Percentiles rank a stretch among this genome's conserved stretches.
These are phyloP conservation scores for Xylaria sp. DNA, from an alignment of 2,329 filamentous ascomycete genomes.

Conservation along the genomic window DNA sequence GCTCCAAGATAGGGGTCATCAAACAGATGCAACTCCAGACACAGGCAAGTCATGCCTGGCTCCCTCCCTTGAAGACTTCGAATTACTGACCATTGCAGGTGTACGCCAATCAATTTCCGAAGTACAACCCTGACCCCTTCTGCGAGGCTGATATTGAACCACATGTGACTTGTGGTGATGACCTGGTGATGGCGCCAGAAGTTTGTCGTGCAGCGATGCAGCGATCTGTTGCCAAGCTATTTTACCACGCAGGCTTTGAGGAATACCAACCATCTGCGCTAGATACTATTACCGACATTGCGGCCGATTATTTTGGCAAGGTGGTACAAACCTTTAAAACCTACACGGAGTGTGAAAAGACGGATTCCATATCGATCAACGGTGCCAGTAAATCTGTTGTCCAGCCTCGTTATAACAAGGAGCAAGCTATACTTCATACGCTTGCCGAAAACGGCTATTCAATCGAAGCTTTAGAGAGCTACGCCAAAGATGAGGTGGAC, in stretches of 20 bases:
- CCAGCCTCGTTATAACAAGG: conserved; percentile 78
- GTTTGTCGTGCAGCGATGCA: conserved; percentile 86
- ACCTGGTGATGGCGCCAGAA: conserved; percentile 85
- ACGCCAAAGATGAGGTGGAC: conserved; percentile 94
- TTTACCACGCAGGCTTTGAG: conserved; percentile 96
- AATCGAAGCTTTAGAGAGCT: conserved; percentile 81
- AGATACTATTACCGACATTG: conserved; percentile 89
- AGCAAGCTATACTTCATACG: conserved; percentile 89
- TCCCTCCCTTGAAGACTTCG: conserved; percentile 5
- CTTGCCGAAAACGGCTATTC: conserved; percentile 86
- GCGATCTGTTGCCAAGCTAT: conserved; percentile 91
- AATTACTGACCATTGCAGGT: conserved; percentile 65
- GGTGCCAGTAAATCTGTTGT: conserved; percentile 57
- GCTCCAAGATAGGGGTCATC: conserved; percentile 95
- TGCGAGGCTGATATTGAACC: conserved; percentile 85
- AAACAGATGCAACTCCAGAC: conserved; percentile 99
- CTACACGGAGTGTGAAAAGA: conserved; percentile 86
- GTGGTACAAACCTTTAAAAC: conserved; percentile 81
- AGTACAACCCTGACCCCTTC: conserved; percentile 92
- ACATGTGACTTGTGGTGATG: conserved; percentile 89
- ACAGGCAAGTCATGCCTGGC: conserved; percentile 69
- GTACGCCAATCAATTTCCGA: conserved; percentile 98
- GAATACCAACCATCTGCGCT: conserved; percentile 95
- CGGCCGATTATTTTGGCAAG: conserved; percentile 89
- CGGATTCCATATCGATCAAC: conserved; percentile 61